A percentile compares a stretch with the other conserved stretches of the same genome.
These are phyloP conservation scores for Neofusicoccum kwambonambiense DNA, from an alignment of 2,329 filamentous ascomycete genomes.

Conservation along the genomic window DNA sequence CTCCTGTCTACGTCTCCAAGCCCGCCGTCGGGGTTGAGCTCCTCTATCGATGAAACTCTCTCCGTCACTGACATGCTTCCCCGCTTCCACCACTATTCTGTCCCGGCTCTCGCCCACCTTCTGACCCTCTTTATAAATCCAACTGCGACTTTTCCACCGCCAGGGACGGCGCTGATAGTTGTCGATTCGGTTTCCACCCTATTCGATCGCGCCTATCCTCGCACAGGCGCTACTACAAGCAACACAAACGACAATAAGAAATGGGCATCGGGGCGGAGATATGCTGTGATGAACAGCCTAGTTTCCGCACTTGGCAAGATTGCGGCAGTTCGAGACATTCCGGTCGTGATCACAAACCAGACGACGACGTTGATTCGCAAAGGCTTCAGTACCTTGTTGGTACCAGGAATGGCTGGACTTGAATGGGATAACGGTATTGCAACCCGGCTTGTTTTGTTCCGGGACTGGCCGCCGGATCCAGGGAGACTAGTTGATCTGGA, in stretches of 20 bases:
- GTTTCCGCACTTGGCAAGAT: conserved; percentile 63
- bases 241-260: conserved; percentile 45
- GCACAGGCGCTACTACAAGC: conserved; percentile 45
- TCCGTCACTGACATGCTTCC: conserved; percentile 32
- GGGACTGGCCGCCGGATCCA: conserved; percentile 58
- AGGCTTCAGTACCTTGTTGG: conserved; percentile 65
- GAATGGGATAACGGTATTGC: conserved; percentile 80
- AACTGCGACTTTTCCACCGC: conserved; percentile 61
- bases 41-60: neutral
- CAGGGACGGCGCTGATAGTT: conserved; percentile 66
- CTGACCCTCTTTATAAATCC: conserved; percentile 72
- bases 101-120: conserved; percentile 61
- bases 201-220: conserved; percentile 74
- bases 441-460: conserved; percentile 73
- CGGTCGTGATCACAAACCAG: conserved; percentile 74
- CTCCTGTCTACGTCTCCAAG: conserved; percentile 37
- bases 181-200: conserved; percentile 76
- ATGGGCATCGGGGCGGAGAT: conserved; percentile 51
- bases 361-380: conserved; percentile 77
- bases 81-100: conserved; percentile 65
- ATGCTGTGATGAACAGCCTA: conserved; percentile 67
- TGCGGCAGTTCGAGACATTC: conserved; percentile 69
- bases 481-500: conserved; percentile 28
- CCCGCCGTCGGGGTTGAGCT: conserved; percentile 10
- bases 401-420: conserved; percentile 70